Base-by-base conservation (phyloP, 345 rosid genomes). In the Syzygium jambos region DNA sequence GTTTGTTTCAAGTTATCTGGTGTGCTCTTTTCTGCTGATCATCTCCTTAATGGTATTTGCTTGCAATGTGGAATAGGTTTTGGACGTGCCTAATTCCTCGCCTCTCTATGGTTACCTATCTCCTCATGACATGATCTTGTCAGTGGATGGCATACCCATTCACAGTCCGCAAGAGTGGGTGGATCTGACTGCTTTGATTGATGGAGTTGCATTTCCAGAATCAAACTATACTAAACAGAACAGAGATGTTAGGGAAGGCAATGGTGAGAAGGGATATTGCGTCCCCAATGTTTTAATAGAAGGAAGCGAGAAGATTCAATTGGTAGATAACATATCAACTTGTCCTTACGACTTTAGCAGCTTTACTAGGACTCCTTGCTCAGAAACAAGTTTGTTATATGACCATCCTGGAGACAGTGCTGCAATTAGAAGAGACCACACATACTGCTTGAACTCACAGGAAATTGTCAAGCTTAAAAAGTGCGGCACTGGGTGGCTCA, bases 81-180 rank as follows among this genome's bases (percentile, higher is more conserved):
- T 96, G 88, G 94, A 93, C 85, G 93, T 98, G 85, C 95, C 94
- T 87, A 89, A 92, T 63, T 30, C 91, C 9, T 96, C 98, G 1
- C 94, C 97, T 49, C 91, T 98, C 92, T 93, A 91, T 46, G 95
- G 96, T 73, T 94, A 94, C 88, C 90, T 98, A 90, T 95, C 96
- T 89, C 92, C 95, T 51, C 96, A 95, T 12, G 98, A 98, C 95
- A 90, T 90, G 30, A 93, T 98, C 25, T 87, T 94, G 85, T 93
- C 97, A 43, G 61, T 98, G 88, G 97, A 96, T 92, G 99, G 97
- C 52, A 89, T 92, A 51, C 88, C 54, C 29, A 88, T 95, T 82
- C 92, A 91, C 88, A 89, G 89, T 86, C 92, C 90, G 41, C 93
- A 89, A n/a, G 96, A 98, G 22, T 98, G 98, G 98, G 87, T 91